Evolutionary conservation across 257 asterid genomes (phyloP), one percentile per base, ranked within the genome.

Genomic region (Nicotiana tabacum): DNA sequence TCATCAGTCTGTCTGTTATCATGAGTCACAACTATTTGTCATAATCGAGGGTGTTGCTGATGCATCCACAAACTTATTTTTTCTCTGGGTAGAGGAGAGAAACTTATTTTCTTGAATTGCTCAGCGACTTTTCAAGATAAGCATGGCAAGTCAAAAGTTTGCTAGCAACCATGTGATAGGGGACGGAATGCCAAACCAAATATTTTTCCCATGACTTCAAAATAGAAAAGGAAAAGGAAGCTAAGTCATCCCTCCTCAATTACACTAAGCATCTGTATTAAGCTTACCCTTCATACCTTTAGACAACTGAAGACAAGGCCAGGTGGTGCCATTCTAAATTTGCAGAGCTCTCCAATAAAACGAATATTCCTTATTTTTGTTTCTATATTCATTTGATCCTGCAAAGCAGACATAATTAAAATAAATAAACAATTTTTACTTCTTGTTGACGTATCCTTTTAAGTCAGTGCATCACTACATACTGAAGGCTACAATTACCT

Each of bases 351-450:
- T 83, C 99, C 99, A 85, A 96, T 91, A 86, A 96, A 96, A 53
- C 99, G 90, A 62, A 96, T 96, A 84, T 96, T 96, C 91, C 97
- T 88, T 86, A 96, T 96, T 87, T 96, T 96, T 67, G 98, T 93
- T 88, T 96, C 99, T 46, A 96, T 96, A 88, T 96, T 96, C 97
- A 96, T 93, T 89, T 96, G 99, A 90, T 96, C 98, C 99, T 96
- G 95, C 89, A 88, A 76, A 61, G 64, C 37, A 81, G 74, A 37
- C 83, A 88, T 21, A 77, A 81, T 78, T 82, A 67, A 30, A 51
- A 78, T 55, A 68, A 61, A 74, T 2, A 68, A 17, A 69, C n/a
- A n/a, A 39, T 48, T 6, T 48, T 48, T 74, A 61, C 43, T 74
- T 74, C 62, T 74, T 48, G 51, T 27, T 48, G 61, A 74, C 39